Conservation (phyloP, 2,329 filamentous ascomycete genomes). For the Fusarium sp. region DNA sequence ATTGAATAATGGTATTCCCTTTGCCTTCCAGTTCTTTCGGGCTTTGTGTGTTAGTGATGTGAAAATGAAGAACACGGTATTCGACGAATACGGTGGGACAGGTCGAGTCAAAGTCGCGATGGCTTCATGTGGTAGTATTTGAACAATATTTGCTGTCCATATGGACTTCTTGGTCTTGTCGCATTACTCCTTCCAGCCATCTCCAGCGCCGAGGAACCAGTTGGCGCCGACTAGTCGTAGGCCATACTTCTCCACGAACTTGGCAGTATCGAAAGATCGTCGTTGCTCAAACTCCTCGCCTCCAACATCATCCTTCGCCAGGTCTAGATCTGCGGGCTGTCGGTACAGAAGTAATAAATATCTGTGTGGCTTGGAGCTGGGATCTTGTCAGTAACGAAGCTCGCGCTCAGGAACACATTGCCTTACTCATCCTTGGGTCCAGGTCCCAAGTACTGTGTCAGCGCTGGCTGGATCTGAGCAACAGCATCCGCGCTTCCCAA, state of each 20-base stretch:
- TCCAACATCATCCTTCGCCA: constrained; percentile 57
- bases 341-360: constrained; percentile 59
- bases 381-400: not conserved
- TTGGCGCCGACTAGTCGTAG: constrained; percentile 56
- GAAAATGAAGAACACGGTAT: not conserved
- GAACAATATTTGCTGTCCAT: not conserved
- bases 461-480: constrained; percentile 47
- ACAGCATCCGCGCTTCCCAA: constrained; percentile 37
- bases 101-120: not conserved
- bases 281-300: constrained; percentile 60
- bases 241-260: constrained; percentile 53
- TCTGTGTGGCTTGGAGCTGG: constrained; percentile 60
- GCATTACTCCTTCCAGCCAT: constrained; percentile 53
- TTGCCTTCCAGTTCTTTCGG: not conserved
- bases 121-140: not conserved
- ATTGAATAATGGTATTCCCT: constrained; percentile 10
- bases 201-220: constrained; percentile 60
- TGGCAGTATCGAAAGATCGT: constrained; percentile 55
- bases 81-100: not conserved
- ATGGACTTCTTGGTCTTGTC: not conserved
- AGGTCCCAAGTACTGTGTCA: constrained; percentile 58
- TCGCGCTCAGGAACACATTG: not conserved
- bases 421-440: constrained; percentile 60
- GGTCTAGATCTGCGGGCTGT: constrained; percentile 50
- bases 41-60: not conserved